Percentiles rank a stretch among this genome's conserved stretches.
Evolutionary conservation across 2,329 filamentous ascomycete genomes (phyloP).

Genomic region (Graphium sp.): DNA sequence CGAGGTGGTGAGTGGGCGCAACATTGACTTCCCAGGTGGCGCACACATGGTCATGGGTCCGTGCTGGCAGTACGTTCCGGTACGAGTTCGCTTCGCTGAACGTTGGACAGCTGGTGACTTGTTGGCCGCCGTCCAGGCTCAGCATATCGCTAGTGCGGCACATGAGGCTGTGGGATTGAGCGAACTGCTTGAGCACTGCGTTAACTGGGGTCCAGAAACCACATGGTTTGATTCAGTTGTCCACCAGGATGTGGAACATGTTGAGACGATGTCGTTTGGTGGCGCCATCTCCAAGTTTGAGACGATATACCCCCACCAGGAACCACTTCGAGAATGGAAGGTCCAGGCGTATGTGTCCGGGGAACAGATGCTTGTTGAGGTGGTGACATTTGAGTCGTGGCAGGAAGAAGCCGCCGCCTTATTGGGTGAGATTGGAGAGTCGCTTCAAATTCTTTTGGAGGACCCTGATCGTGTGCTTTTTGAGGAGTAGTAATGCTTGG

Average conservation of each 20-base stretch:
- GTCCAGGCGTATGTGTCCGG: conserved; percentile 41
- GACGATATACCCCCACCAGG: conserved; percentile 40
- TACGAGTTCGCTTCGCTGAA: conserved; percentile 37
- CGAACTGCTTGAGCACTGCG: conserved; percentile 32
- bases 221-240: conserved; percentile 38
- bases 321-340: conserved; percentile 40
- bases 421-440: conserved; percentile 28
- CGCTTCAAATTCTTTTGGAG: conserved; percentile 20
- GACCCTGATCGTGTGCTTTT: conserved; percentile 16
- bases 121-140: conserved; percentile 34
- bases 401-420: conserved; percentile 29
- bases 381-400: conserved; percentile 43
- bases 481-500: too few relatives aligned
- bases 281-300: conserved; percentile 27
- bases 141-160: conserved; percentile 37
- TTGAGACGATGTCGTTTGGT: conserved; percentile 32
- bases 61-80: conserved; percentile 50
- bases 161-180: conserved; percentile 36
- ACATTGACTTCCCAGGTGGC: conserved; percentile 25
- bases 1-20: conserved; percentile 48
- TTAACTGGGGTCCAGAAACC: conserved; percentile 20
- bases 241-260: conserved; percentile 43
- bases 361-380: conserved; percentile 34
- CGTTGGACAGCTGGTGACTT: conserved; percentile 34
- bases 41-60: conserved; percentile 39